Percentiles rank a stretch among this genome's conserved stretches.
phyloP scores from a whole-genome alignment of 176 grass and related monocot species.

The Musa schizocarpa region DNA sequence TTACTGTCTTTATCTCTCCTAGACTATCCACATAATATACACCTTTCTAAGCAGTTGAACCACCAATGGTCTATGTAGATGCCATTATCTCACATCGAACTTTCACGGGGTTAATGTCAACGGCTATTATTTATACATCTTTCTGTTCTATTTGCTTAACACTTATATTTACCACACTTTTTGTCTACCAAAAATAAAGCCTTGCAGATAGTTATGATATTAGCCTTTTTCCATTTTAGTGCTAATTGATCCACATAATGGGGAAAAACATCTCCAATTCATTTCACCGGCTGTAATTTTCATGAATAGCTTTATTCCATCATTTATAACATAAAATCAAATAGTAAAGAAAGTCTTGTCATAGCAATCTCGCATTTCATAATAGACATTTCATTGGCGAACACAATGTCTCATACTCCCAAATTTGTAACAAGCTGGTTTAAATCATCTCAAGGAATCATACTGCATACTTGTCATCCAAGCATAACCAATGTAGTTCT shows the following conservation, averaged over 20 bases:
- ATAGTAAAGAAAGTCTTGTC: neutral
- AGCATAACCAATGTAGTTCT: neutral
- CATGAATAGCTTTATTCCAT: neutral
- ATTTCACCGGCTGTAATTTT: neutral
- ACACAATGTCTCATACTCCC: neutral
- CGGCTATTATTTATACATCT: neutral
- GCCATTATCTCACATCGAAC: no score
- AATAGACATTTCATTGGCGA: neutral
- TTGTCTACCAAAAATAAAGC: neutral
- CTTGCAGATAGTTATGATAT: neutral
- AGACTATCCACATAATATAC: no score
- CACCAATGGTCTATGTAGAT: no score
- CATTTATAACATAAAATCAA: neutral
- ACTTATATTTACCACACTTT: neutral
- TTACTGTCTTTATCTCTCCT: no score
- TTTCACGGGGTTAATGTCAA: neutral
- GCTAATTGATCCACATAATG: neutral
- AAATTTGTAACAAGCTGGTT: neutral
- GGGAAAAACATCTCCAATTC: neutral
- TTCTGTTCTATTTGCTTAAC: neutral
- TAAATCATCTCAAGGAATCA: neutral
- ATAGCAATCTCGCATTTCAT: neutral
- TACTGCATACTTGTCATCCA: neutral
- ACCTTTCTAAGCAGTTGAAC: no score
- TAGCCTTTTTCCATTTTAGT: neutral